phyloP scores from a whole-genome alignment of 495 filamentous ascomycete species.

The Glarea lozoyensis region DNA sequence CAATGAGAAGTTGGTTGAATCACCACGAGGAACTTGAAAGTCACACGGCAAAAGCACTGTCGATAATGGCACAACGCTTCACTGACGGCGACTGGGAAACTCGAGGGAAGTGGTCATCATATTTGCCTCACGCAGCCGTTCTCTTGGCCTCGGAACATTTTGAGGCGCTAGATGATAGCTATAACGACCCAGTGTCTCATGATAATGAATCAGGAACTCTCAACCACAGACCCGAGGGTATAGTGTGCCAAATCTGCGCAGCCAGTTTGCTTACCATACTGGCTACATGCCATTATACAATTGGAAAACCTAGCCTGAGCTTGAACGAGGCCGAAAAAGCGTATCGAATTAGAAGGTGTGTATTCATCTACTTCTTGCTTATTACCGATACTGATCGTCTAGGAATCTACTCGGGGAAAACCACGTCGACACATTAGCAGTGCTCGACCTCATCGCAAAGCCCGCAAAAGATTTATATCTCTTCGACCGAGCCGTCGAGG shows the following conservation, averaged over 20 bases:
- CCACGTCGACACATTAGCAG: background rate
- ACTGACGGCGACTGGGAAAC: slow-evolving; percentile 25
- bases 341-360: background rate
- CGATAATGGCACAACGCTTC: slow-evolving; percentile 22
- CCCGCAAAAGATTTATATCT: background rate
- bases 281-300: background rate
- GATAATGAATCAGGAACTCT: background rate
- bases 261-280: background rate
- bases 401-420: background rate
- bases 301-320: background rate
- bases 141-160: slow-evolving; percentile 14
- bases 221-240: slow-evolving; percentile 1
- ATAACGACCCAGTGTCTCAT: too few species aligned
- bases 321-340: background rate
- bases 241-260: slow-evolving; percentile 3
- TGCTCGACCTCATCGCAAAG: background rate
- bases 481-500: background rate
- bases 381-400: background rate
- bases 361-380: background rate
- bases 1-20: slow-evolving; percentile 32
- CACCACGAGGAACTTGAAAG: slow-evolving; percentile 16
- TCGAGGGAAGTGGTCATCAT: slow-evolving; percentile 25
- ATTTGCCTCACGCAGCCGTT: slow-evolving; percentile 31
- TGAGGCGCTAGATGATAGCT: background rate
- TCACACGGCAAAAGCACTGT: slow-evolving; percentile 26